Base-by-base conservation (phyloP, 1,139 yeast species). In the Candida freyschussii region DNA sequence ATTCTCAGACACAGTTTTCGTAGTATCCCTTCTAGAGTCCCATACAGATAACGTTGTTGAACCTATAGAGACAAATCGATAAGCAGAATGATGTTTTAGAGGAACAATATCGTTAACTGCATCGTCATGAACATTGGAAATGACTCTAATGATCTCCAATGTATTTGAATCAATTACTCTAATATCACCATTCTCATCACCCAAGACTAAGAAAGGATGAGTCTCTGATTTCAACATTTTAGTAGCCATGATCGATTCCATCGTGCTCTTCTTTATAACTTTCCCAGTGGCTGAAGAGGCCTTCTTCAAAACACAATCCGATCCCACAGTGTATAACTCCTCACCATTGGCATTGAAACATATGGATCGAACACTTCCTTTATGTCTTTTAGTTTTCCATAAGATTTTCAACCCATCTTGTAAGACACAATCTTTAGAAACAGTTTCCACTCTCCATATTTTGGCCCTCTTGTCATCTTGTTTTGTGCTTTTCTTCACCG, bases 351-450 rank as follows among this genome's bases (percentile, higher is more conserved):
- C 61, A 11, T 75, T 71, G 55, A 85, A 81, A 12, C 74, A 62
- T 6, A 86, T 62, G 7, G 82, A 76, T 27, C 98, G 63, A 43
- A 95, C 85, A 40, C 95, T 82, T 2, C 89, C 91, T 57, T 86
- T 86, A 55, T 91, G 97, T 52, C 97, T 71, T 51, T 76, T 84
- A 0, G 97, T 87, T 38, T 80, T 73, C 97, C 97, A 91, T 24
- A 66, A 43, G 4, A 74, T 54, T 4, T 56, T 53, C 13, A 59
- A 36, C 5, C 52, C 60, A n/a, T 52, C 56, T 15, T 13, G 14
- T 12, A 23, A 17, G 6, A 52, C 47, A 1, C 53, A 59, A 3
- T 59, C 56, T 22, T 56, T 55, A 21, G 53, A 39, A 1, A 56
- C 47, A 5, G 56, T 53, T 3, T 63, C 60, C 3, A 67, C 63